Evolutionary conservation across 306 rosid species (phyloP).

Genomic region (Medicago arabica): DNA sequence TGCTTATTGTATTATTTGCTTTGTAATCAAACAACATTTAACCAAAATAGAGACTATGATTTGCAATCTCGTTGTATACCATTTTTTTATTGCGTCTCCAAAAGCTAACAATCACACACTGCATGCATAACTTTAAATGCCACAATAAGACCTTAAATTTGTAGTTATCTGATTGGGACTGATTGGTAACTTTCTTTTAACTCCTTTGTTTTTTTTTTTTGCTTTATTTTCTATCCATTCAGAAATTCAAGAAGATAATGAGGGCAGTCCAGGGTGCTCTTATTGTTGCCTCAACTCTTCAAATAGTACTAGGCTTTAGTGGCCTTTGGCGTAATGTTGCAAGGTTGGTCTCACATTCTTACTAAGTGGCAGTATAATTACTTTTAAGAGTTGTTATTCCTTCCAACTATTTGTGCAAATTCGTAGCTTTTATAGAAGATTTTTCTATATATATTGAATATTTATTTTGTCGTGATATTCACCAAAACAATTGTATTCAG

Average conservation of each 20-base stretch:
- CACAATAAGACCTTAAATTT: constrained; percentile 5
- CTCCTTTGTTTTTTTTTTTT: background rate
- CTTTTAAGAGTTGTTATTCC: background rate
- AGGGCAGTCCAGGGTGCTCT: constrained; percentile 96
- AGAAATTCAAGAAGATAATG: constrained; percentile 94
- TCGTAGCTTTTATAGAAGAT: constrained; percentile 1
- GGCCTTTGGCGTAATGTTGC: constrained; percentile 99
- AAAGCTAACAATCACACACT: constrained; percentile 12
- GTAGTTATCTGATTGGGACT: constrained; percentile 36
- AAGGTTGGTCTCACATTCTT: constrained; percentile 63
- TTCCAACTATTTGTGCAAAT: background rate
- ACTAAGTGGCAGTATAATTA: constrained; percentile 18
- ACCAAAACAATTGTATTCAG: background rate
- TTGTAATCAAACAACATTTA: background rate
- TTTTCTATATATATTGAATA: constrained; percentile 13
- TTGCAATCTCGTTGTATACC: constrained; percentile 4
- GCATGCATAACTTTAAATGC: constrained; percentile 26
- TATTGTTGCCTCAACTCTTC: constrained; percentile 96
- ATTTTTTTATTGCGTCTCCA: constrained; percentile 9
- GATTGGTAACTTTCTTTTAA: constrained; percentile 1
- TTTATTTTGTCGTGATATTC: background rate
- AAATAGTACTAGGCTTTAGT: constrained; percentile 96
- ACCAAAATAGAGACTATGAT: constrained; percentile 7
- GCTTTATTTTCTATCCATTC: constrained; percentile 31
- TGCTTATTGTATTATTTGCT: constrained; percentile 24